Conservation (phyloP, 208 protist species). For the Leishmania amazonensis region DNA sequence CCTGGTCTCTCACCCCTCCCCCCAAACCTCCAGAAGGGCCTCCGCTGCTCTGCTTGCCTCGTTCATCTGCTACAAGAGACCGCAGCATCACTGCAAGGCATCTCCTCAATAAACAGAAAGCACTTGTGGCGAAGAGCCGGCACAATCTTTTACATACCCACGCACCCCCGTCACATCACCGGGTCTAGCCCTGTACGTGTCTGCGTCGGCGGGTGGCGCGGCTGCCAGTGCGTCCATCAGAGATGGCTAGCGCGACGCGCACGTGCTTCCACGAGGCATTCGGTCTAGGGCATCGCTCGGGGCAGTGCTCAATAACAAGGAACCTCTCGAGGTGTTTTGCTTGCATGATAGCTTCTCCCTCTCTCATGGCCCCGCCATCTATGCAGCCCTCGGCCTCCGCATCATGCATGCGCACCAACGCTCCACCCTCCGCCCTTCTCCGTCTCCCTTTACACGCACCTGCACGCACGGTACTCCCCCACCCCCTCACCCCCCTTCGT, state of each 20-base stretch:
- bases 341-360: background rate
- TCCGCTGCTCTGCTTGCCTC: slow-evolving; percentile 1
- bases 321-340: background rate
- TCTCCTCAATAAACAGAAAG: background rate
- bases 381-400: background rate
- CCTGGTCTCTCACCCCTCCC: background rate
- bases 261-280: background rate
- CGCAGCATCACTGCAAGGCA: background rate
- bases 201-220: background rate
- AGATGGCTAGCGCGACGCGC: background rate
- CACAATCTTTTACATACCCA: background rate
- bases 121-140: background rate
- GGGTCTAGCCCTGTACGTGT: background rate
- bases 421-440: background rate
- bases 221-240: background rate
- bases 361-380: background rate
- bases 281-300: background rate
- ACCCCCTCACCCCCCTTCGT: too few species aligned
- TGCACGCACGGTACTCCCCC: background rate
- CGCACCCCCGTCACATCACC: background rate
- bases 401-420: background rate
- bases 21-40: background rate
- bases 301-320: background rate
- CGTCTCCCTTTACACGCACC: background rate
- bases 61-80: slow-evolving; percentile 1